Base-by-base conservation (phyloP, 352 stramenopile genomes). In the Phytopythium cucurbitacearum region DNA sequence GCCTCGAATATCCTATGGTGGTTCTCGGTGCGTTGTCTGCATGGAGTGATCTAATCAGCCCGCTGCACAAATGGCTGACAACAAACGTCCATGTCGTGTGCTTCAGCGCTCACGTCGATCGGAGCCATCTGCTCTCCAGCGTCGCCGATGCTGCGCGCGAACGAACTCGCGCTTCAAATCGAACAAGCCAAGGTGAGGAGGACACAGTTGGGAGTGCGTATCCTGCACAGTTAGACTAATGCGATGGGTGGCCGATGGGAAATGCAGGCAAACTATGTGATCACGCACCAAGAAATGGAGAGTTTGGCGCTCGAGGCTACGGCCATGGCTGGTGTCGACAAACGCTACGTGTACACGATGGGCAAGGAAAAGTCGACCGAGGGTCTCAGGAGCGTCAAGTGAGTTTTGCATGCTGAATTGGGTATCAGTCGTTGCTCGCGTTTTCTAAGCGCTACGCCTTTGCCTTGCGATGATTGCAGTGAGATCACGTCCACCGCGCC, bases 1-100 rank as follows among this genome's bases (percentile, higher is more conserved):
- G 69, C 59, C 64, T 84, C 42, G 74, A 88, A 51, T 88, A 75
- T 45, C 72, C 75, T 7, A 68, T 83, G 51, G 60, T 85, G 12
- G 71, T 80, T 16, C 53, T 80, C 7, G 76, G 76, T 87, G 54
- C 48, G 57, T 56, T 38, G 7, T 3, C 34, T 53, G 43, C 28
- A 35, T 8, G 15, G 3, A 5, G 8, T 50, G 8, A 8, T 36
- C 7, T n/a, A 46, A 33, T 15, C n/a, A 13, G 34, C 12, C 16
- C 32, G 5, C 8, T 40, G 47, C 21, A 42, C 47, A 8, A 44
- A 7, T 41, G 10, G 13, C 34, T 33, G 45, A 21, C 44, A 15
- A 38, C 35, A n/a, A 15, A 50, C 15, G 10, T 34, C 3, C 37
- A 21, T 42, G 12, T 56, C 41, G 46, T 37, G 7, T 28, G 33